Percentiles rank a stretch among this genome's conserved stretches.
phyloP scores from a whole-genome alignment of 257 asterid species.

The Salvia splendens region DNA sequence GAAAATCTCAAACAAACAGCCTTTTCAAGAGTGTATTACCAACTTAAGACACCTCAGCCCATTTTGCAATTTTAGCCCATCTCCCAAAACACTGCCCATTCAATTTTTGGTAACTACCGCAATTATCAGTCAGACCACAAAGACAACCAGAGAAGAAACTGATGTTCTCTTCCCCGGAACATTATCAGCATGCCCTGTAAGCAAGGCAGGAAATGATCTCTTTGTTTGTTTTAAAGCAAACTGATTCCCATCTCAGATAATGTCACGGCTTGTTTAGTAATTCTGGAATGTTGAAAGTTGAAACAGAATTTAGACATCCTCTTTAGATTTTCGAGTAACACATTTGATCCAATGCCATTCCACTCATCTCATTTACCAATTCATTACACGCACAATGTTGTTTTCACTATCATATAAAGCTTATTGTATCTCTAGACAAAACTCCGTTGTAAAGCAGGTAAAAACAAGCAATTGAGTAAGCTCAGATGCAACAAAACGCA shows the following conservation, averaged over 20 bases:
- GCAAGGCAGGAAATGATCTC: not conserved
- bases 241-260: not conserved
- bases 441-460: not conserved
- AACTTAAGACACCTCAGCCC: not conserved
- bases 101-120: not conserved
- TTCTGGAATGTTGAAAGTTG: not conserved
- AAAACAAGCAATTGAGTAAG: not conserved
- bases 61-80: too few relatives aligned
- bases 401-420: not conserved
- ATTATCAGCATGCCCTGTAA: not conserved
- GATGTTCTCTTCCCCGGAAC: not conserved
- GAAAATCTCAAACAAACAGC: constrained; percentile 1
- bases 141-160: not conserved
- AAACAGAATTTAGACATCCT: not conserved
- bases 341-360: not conserved
- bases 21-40: not conserved
- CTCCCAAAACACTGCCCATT: too few relatives aligned
- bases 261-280: not conserved
- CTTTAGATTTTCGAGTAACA: not conserved
- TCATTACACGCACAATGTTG: not conserved
- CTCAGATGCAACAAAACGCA: not conserved
- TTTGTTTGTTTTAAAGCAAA: not conserved
- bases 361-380: not conserved
- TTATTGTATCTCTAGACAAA: not conserved
- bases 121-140: not conserved